These are phyloP conservation scores for Microbotryum violaceum DNA, from an alignment of 1,284 basidiomycete species.

Conservation along the genomic window DNA sequence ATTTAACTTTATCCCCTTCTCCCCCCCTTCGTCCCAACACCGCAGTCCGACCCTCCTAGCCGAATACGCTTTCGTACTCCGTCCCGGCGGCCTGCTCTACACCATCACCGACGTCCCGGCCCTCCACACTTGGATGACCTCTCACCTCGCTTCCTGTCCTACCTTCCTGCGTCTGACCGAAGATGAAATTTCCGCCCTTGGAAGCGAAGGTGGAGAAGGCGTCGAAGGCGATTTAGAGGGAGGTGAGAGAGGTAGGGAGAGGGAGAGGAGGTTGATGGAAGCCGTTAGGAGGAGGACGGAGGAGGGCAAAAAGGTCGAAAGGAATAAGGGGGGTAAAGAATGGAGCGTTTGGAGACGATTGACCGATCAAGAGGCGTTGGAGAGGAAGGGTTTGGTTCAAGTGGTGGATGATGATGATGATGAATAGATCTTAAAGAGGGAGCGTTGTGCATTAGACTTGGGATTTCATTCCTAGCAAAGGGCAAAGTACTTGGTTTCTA, in stretches of 20 bases:
- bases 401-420: not conserved
- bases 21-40: not conserved
- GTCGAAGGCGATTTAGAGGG: conserved; percentile 14
- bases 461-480: too few relatives aligned
- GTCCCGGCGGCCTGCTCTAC: conserved; percentile 87
- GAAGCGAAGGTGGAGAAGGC: conserved; percentile 23
- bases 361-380: conserved; percentile 17
- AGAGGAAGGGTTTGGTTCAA: too few relatives aligned
- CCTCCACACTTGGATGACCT: conserved; percentile 90
- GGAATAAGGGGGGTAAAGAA: conserved; percentile 67
- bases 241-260: conserved; percentile 45
- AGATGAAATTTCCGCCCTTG: conserved; percentile 53
- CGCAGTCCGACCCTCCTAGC: conserved; percentile 68
- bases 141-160: conserved; percentile 76
- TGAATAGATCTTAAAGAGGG: too few relatives aligned
- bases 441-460: too few relatives aligned
- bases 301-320: conserved; percentile 91
- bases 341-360: conserved; percentile 31
- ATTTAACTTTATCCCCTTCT: conserved; percentile 1
- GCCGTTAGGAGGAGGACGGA: conserved; percentile 81
- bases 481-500: too few relatives aligned
- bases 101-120: conserved; percentile 97
- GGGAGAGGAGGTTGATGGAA: conserved; percentile 59
- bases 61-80: conserved; percentile 84
- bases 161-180: conserved; percentile 75